A percentile compares a stretch with the other conserved stretches of the same genome.
These are phyloP conservation scores for Gracilaria gracilis DNA, from an alignment of 23 red algal genomes.

Conservation along the genomic window DNA sequence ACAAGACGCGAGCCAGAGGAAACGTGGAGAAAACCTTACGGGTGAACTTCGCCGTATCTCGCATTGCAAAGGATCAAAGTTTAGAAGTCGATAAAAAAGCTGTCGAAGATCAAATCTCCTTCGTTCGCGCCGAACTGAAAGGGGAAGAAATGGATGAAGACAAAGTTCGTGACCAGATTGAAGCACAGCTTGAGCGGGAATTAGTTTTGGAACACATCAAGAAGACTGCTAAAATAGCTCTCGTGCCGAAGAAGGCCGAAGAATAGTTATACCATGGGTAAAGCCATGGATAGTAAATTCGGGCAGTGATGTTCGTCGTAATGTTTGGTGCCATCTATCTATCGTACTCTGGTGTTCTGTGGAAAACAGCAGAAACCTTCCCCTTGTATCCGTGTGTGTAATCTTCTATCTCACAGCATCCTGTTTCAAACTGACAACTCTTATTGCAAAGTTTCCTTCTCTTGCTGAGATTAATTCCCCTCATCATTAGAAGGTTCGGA, in stretches of 20 bases:
- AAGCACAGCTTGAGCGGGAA: slow-evolving; percentile 73
- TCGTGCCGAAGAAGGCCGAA: slow-evolving; percentile 48
- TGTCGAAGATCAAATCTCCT: slow-evolving; percentile 78
- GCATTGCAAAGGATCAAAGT: slow-evolving; percentile 82
- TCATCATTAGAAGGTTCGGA: too few relatives aligned
- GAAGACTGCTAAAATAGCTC: slow-evolving; percentile 69
- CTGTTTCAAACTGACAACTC: too few relatives aligned
- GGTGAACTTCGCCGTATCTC: slow-evolving; percentile 84
- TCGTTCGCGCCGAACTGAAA: slow-evolving; percentile 76
- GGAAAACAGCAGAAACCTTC: not conserved
- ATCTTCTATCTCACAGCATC: too few relatives aligned
- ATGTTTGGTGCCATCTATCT: not conserved
- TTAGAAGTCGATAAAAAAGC: slow-evolving; percentile 41
- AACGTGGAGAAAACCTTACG: slow-evolving; percentile 84
- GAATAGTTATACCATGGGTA: not conserved
- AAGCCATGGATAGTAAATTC: not conserved
- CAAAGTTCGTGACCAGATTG: slow-evolving; percentile 74
- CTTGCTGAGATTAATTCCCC: not conserved
- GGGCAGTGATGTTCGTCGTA: not conserved
- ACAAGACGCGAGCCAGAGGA: slow-evolving; percentile 74
- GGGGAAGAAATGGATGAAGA: slow-evolving; percentile 70
- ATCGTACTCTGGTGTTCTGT: not conserved
- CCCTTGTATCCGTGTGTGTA: too few relatives aligned
- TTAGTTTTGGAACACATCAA: slow-evolving; percentile 69
- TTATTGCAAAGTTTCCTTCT: too few relatives aligned